Conservation (phyloP, 2,329 filamentous ascomycete genomes). For the Claviceps sp. region DNA sequence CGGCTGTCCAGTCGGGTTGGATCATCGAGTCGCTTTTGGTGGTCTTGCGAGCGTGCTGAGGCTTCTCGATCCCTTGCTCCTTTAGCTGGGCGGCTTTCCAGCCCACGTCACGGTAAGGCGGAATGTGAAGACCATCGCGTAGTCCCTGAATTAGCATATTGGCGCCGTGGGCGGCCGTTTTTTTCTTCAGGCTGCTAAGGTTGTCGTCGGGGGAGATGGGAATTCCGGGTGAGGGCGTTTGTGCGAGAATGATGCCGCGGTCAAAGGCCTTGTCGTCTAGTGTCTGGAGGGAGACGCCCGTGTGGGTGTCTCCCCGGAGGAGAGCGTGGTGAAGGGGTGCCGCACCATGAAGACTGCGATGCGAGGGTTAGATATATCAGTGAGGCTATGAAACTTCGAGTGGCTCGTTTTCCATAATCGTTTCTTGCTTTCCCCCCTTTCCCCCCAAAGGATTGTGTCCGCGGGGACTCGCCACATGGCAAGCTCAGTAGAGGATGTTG, state of each 20-base stretch:
- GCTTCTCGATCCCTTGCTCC: not conserved
- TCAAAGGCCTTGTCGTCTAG: constrained; percentile 68
- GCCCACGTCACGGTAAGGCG: constrained; percentile 34
- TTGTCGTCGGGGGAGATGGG: constrained; percentile 31
- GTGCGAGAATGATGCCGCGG: constrained; percentile 59
- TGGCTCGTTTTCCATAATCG: too few species aligned
- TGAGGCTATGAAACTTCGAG: not conserved
- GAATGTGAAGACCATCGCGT: constrained; percentile 47
- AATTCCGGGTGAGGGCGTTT: constrained; percentile 49
- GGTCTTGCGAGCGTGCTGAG: constrained; percentile 58
- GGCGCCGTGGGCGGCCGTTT: constrained; percentile 53
- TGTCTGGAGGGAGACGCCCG: constrained; percentile 79
- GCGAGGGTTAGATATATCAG: not conserved
- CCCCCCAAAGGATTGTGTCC: too few species aligned
- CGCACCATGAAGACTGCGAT: constrained; percentile 64
- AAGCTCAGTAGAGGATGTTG: too few species aligned
- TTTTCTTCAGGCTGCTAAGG: constrained; percentile 23
- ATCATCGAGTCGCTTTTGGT: constrained; percentile 49
- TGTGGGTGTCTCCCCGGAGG: constrained; percentile 42
- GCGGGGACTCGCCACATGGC: too few species aligned
- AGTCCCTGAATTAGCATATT: constrained; percentile 57
- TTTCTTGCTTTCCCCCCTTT: too few species aligned
- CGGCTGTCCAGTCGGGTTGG: constrained; percentile 34
- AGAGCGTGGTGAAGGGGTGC: constrained; percentile 82
- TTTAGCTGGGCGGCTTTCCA: constrained; percentile 6